A percentile compares a stretch with the other conserved stretches of the same genome.
Evolutionary conservation across 176 grass and related monocot species (phyloP).

Genomic region (Triticum monococcum): DNA sequence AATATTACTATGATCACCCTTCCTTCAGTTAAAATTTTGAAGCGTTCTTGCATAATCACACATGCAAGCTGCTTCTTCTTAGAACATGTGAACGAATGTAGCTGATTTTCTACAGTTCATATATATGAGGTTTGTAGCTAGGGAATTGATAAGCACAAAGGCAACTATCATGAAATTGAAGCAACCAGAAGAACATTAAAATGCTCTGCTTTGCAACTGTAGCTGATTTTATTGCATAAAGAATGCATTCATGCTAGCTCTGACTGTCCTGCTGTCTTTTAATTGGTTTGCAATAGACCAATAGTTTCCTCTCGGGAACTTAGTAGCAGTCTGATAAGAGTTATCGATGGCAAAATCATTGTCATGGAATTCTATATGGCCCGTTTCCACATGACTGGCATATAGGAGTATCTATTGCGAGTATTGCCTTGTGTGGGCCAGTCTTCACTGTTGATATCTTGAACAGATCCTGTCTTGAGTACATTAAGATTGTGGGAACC

Average conservation of each 20-base stretch:
- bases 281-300: slow-evolving; percentile 35
- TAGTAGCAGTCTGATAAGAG: slow-evolving; percentile 34
- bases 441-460: slow-evolving; percentile 26
- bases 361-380: slow-evolving; percentile 29
- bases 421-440: slow-evolving; percentile 15
- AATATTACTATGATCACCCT: neutral
- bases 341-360: slow-evolving; percentile 46
- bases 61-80: neutral
- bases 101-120: neutral
- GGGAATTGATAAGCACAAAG: neutral
- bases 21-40: neutral
- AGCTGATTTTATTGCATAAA: slow-evolving; percentile 40
- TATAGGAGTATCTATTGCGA: slow-evolving; percentile 1
- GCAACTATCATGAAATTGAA: slow-evolving; percentile 18
- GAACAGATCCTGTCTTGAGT: slow-evolving; percentile 9
- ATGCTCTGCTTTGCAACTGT: slow-evolving; percentile 35
- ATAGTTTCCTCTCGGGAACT: slow-evolving; percentile 35
- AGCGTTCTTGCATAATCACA: slow-evolving; percentile 1
- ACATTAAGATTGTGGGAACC: slow-evolving; percentile 8
- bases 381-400: slow-evolving; percentile 8
- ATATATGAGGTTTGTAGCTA: slow-evolving; percentile 2
- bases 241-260: slow-evolving; percentile 32
- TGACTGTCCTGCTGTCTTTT: slow-evolving; percentile 34
- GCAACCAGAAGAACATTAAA: slow-evolving; percentile 35
- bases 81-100: neutral